Conservation (phyloP, 768 basidiomycete species). For the Trametes elegans region DNA sequence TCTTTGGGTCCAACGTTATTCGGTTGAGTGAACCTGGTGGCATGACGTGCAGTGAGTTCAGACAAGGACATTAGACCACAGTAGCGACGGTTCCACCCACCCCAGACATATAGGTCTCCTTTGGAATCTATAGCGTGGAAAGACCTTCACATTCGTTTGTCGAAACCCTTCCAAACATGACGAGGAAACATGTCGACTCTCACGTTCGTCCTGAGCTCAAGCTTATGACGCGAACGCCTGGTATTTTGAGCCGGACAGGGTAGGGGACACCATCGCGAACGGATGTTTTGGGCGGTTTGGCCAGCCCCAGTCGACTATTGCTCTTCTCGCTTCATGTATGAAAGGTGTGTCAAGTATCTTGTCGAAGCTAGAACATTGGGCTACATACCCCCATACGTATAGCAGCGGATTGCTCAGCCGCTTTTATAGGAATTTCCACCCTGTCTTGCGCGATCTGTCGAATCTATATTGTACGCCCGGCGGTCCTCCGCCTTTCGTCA, state of each 20-base stretch:
- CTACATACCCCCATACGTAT: constrained; percentile 62
- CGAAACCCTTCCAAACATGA: no score
- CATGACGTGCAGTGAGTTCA: constrained; percentile 2
- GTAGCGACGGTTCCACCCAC: constrained; percentile 44
- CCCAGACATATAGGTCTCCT: constrained; percentile 80
- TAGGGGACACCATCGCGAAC: constrained; percentile 50
- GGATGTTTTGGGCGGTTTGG: constrained; percentile 33
- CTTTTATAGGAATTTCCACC: constrained; percentile 80
- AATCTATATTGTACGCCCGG: no score
- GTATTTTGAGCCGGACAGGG: constrained; percentile 62
- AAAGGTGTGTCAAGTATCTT: not conserved
- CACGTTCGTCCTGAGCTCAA: constrained; percentile 84
- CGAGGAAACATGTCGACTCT: no score
- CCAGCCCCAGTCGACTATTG: constrained; percentile 64
- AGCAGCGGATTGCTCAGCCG: constrained; percentile 56
- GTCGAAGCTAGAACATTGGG: not conserved
- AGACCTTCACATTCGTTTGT: constrained; percentile 48
- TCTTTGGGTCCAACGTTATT: constrained; percentile 34
- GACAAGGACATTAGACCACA: no score
- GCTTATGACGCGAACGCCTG: constrained; percentile 61
- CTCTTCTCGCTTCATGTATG: constrained; percentile 48
- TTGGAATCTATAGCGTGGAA: constrained; percentile 82
- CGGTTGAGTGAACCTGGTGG: constrained; percentile 61
- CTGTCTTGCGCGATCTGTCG: constrained; percentile 69
- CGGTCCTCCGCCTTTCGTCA: no score